Percentiles rank a stretch among this genome's conserved stretches.
These are phyloP conservation scores for Polychaeton citri DNA, from an alignment of 2,329 filamentous ascomycete species.

Conservation along the genomic window DNA sequence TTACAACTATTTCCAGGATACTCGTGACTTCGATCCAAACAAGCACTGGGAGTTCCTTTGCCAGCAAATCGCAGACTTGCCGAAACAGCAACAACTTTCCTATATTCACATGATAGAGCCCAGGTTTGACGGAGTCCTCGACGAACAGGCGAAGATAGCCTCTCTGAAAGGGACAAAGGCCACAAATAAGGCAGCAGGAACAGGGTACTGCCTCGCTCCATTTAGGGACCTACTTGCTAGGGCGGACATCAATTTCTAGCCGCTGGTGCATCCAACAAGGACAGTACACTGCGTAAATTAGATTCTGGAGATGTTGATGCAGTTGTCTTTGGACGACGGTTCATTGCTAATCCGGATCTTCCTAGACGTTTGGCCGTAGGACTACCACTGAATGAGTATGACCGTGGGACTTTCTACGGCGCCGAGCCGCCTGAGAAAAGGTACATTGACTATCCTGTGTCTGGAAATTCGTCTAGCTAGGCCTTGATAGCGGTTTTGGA, in stretches of 20 bases:
- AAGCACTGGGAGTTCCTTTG: too few species aligned
- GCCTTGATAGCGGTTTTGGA: too few species aligned
- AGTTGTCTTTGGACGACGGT: conserved; percentile 36
- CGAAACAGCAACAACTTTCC: conserved; percentile 38
- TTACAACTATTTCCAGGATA: conserved; percentile 45
- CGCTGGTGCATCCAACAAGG: too few species aligned
- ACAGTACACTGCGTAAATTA: too few species aligned
- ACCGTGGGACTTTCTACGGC: conserved; percentile 32
- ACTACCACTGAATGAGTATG: conserved; percentile 28
- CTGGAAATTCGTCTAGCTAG: too few species aligned
- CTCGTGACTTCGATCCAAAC: conserved; percentile 47
- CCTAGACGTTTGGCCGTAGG: conserved; percentile 30
- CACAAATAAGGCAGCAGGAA: conserved; percentile 32
- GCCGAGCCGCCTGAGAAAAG: conserved; percentile 22
- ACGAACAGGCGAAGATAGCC: conserved; percentile 24
- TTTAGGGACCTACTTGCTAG: conserved; percentile 22
- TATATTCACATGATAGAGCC: conserved; percentile 49
- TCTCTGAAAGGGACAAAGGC: conserved; percentile 34
- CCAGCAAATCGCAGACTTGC: conserved; percentile 36
- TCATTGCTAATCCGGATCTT: conserved; percentile 37
- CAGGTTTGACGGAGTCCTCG: conserved; percentile 31
- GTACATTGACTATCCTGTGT: conserved; percentile 30
- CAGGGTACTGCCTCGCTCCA: conserved; percentile 32
- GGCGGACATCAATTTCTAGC: conserved; percentile 21
- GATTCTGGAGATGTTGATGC: conserved; percentile 29